A percentile compares a stretch with the other conserved stretches of the same genome.
Evolutionary conservation across 768 basidiomycete species (phyloP).

Genomic region (Termitomyces sp.): DNA sequence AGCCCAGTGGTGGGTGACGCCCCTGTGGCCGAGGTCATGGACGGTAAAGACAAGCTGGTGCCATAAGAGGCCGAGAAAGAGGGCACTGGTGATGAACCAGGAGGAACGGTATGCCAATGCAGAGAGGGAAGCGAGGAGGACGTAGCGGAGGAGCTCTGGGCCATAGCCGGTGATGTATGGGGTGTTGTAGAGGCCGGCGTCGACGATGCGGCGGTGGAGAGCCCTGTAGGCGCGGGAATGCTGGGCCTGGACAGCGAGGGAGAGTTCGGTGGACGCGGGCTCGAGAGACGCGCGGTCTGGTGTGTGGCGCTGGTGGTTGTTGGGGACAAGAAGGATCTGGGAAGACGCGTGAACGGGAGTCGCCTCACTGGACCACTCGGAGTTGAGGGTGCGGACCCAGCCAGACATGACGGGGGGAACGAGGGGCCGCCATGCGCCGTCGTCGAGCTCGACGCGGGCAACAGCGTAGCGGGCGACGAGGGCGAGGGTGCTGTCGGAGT

Average conservation of each 20-base stretch:
- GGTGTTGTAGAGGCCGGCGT: conserved; percentile 82
- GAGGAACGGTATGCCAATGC: conserved; percentile 53
- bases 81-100: conserved; percentile 72
- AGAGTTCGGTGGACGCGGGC: conserved; percentile 50
- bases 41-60: conserved; percentile 91
- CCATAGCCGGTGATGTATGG: conserved; percentile 87
- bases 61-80: conserved; percentile 86
- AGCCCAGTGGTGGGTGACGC: conserved; percentile 85
- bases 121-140: conserved; percentile 53
- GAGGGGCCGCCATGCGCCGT: conserved; percentile 67
- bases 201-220: conserved; percentile 68
- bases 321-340: conserved; percentile 60
- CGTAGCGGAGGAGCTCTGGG: conserved; percentile 80
- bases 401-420: conserved; percentile 85
- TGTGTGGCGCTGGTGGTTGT: conserved; percentile 20
- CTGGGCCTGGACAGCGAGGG: conserved; percentile 50
- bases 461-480: conserved; percentile 62
- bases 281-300: conserved; percentile 44
- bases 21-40: conserved; percentile 95
- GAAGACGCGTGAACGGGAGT: conserved; percentile 33
- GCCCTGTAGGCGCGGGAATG: conserved; percentile 77
- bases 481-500: conserved; percentile 52
- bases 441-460: conserved; percentile 45
- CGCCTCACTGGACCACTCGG: conserved; percentile 67
- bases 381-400: conserved; percentile 53